Conservation (phyloP, 2,329 filamentous ascomycete genomes). For the Xylariomycetidae sp. region DNA sequence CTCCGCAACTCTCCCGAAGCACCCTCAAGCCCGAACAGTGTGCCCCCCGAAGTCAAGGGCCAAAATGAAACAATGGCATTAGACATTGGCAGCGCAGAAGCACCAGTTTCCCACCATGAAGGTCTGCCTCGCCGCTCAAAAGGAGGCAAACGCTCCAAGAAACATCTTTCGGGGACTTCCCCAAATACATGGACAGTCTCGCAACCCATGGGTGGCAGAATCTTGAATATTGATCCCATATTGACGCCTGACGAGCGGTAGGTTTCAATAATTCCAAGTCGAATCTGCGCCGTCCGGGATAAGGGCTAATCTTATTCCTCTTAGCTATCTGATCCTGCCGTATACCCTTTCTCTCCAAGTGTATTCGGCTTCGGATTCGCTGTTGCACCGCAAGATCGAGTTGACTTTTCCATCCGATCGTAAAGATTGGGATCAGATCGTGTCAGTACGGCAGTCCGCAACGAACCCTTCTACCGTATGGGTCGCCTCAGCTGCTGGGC, state of each 20-base stretch:
- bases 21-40: no score
- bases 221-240: conserved; percentile 59
- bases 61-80: no score
- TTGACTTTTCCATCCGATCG: conserved; percentile 32
- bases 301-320: no score
- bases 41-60: no score
- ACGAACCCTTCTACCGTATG: conserved; percentile 44
- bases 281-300: no score
- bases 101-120: no score
- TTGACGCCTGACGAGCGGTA: conserved; percentile 57
- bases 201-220: conserved; percentile 58
- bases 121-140: no score
- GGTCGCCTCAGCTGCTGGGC: conserved; percentile 54
- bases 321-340: conserved; percentile 66
- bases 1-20: no score
- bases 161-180: no score
- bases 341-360: conserved; percentile 72
- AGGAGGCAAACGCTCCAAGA: no score
- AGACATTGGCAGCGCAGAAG: no score
- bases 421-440: conserved; percentile 29
- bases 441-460: conserved; percentile 39
- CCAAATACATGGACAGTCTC: conserved; percentile 49
- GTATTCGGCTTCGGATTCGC: conserved; percentile 74
- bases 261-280: no score
- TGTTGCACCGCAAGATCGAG: conserved; percentile 67